Evolutionary conservation across 352 stramenopile species (phyloP).

Genomic region (Globisporangium abappressorium): DNA sequence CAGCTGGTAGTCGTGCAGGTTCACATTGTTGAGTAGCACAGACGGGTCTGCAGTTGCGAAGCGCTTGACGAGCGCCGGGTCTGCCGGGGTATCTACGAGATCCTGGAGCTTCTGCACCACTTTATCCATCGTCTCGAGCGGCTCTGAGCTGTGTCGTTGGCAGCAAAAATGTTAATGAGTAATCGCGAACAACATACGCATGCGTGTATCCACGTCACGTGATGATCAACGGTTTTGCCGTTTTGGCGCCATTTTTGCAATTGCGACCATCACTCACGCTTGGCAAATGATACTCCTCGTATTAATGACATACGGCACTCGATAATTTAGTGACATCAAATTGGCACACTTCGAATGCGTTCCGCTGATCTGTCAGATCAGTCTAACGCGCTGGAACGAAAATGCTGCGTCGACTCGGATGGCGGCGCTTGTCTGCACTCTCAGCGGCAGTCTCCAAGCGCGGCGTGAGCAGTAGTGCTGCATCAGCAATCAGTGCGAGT

Average conservation of each 20-base stretch:
- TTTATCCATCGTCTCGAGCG: conserved; percentile 36
- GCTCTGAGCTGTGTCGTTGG: neutral
- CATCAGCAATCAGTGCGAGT: neutral
- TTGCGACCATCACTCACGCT: neutral
- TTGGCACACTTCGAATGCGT: neutral
- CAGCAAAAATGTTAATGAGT: neutral
- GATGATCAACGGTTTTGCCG: neutral
- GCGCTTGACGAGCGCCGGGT: conserved; percentile 18
- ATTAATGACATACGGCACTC: too few relatives aligned
- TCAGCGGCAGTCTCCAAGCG: neutral
- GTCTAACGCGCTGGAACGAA: neutral
- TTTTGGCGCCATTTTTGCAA: conserved; percentile 5
- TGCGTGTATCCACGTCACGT: neutral
- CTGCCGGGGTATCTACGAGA: conserved; percentile 24
- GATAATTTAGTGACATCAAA: conserved; percentile 1
- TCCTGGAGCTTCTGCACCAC: conserved; percentile 36
- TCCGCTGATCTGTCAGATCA: neutral
- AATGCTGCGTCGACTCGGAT: conserved; percentile 11
- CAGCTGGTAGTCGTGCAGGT: conserved; percentile 70
- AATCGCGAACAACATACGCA: neutral
- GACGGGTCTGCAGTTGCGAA: conserved; percentile 23
- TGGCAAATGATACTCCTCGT: neutral
- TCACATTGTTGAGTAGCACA: conserved; percentile 47
- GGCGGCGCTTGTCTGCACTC: conserved; percentile 3
- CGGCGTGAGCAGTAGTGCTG: neutral